These are phyloP conservation scores for Cyclotella sp. DNA, from an alignment of 108 stramenopile species.

Conservation along the genomic window DNA sequence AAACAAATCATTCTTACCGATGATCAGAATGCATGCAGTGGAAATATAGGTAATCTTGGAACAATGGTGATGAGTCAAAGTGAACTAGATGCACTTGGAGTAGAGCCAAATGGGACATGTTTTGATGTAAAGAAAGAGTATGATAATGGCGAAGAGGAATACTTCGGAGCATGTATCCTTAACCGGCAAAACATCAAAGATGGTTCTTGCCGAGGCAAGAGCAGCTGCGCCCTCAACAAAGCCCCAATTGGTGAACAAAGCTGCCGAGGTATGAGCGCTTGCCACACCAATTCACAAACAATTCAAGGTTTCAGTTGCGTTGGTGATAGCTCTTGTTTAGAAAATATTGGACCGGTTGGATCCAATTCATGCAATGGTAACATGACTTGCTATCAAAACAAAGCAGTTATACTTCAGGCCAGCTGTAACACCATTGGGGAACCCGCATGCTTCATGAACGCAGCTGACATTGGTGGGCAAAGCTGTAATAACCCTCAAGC, in stretches of 20 bases:
- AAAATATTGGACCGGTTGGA: not conserved
- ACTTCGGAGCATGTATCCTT: not conserved
- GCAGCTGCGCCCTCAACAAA: slow-evolving; percentile 1
- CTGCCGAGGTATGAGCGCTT: not conserved
- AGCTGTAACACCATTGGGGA: slow-evolving; percentile 2
- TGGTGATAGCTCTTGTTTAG: not conserved
- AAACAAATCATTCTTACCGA: not conserved
- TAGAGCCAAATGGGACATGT: not conserved
- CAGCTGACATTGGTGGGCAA: not conserved
- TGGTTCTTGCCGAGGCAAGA: not conserved
- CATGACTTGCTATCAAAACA: not conserved
- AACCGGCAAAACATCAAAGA: not conserved
- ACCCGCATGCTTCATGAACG: not conserved
- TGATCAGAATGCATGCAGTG: not conserved
- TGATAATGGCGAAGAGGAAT: not conserved
- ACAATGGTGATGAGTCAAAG: slow-evolving; percentile 1
- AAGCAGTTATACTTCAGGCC: not conserved
- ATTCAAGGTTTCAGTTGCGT: not conserved
- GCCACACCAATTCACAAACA: not conserved
- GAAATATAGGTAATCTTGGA: not conserved
- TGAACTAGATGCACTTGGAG: not conserved
- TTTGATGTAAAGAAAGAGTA: not conserved
- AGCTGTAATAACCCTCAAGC: not conserved
- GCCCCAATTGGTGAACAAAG: not conserved
- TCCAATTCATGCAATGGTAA: not conserved